phyloP scores from a whole-genome alignment of 176 grass and related monocot genomes.

The Leersia perrieri region DNA sequence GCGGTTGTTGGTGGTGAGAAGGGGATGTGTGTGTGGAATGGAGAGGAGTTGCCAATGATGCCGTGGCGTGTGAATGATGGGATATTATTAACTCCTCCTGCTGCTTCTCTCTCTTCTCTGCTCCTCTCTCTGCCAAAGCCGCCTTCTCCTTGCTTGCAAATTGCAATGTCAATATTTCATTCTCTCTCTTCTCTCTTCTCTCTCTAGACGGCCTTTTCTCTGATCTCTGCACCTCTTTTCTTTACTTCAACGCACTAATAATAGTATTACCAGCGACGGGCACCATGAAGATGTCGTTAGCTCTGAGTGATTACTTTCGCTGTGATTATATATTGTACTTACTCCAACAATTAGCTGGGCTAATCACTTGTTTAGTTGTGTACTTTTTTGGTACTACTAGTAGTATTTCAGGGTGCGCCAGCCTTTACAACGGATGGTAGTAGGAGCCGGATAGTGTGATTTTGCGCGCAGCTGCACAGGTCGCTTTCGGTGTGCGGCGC shows the following conservation, averaged over 20 bases:
- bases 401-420: slow-evolving; percentile 14
- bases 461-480: slow-evolving; percentile 26
- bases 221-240: slow-evolving; percentile 16
- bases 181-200: background rate
- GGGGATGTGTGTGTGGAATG: slow-evolving; percentile 7
- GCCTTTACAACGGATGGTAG: slow-evolving; percentile 22
- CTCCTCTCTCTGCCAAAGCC: slow-evolving; percentile 5
- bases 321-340: background rate
- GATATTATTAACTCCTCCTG: slow-evolving; percentile 53
- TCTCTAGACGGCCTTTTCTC: slow-evolving; percentile 20
- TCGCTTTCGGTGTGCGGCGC: slow-evolving; percentile 78
- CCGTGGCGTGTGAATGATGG: slow-evolving; percentile 67
- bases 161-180: slow-evolving; percentile 40
- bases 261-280: background rate
- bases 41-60: slow-evolving; percentile 41
- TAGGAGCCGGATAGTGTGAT: slow-evolving; percentile 23
- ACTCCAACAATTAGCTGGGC: background rate
- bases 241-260: slow-evolving; percentile 27
- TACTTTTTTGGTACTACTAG: background rate
- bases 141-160: slow-evolving; percentile 28
- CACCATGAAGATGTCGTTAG: background rate
- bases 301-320: background rate
- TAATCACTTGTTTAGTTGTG: slow-evolving; percentile 15
- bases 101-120: slow-evolving; percentile 5
- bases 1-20: slow-evolving; percentile 32